A percentile compares a stretch with the other conserved stretches of the same genome.
Conservation (phyloP, 1,284 basidiomycete genomes). For the Veloporphyrellus conicus region DNA sequence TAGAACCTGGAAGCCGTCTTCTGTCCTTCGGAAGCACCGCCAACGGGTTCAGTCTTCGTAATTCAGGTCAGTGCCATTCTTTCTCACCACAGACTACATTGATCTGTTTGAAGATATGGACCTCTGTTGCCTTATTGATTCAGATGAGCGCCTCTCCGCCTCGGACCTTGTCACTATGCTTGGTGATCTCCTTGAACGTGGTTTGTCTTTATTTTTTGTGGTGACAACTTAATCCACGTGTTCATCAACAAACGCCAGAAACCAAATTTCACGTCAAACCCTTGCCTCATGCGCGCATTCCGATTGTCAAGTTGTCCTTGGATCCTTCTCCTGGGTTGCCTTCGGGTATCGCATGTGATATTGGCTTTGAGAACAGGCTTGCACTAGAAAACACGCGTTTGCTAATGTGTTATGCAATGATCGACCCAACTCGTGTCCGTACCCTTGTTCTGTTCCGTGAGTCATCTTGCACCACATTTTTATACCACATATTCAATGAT, state of each 20-base stretch:
- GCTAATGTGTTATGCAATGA: conserved; percentile 95
- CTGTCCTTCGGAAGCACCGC: conserved; percentile 94
- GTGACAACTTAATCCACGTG: not conserved
- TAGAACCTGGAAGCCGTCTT: conserved; percentile 88
- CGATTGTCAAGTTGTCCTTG: conserved; percentile 95
- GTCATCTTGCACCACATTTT: conserved; percentile 34
- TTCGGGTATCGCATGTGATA: conserved; percentile 92
- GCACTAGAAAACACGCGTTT: conserved; percentile 96
- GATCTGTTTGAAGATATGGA: conserved; percentile 79
- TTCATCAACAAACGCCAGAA: conserved; percentile 47
- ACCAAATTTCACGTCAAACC: conserved; percentile 98
- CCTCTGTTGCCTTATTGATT: conserved; percentile 91
- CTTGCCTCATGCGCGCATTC: conserved; percentile 94
- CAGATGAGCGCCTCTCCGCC: conserved; percentile 69
- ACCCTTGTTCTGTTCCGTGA: conserved; percentile 93
- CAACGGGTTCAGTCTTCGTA: conserved; percentile 89
- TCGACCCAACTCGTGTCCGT: conserved; percentile 90
- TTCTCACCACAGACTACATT: conserved; percentile 1
- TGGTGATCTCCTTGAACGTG: conserved; percentile 87
- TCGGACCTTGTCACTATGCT: conserved; percentile 93
- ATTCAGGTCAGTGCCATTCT: conserved; percentile 68
- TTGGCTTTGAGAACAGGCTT: conserved; percentile 96
- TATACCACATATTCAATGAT: conserved; percentile 12
- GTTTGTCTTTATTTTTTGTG: conserved; percentile 42
- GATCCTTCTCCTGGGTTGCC: conserved; percentile 87